Percentiles rank a stretch among this genome's conserved stretches.
Evolutionary conservation across 495 filamentous ascomycete species (phyloP).

Genomic region (Gamarada debralockiae): DNA sequence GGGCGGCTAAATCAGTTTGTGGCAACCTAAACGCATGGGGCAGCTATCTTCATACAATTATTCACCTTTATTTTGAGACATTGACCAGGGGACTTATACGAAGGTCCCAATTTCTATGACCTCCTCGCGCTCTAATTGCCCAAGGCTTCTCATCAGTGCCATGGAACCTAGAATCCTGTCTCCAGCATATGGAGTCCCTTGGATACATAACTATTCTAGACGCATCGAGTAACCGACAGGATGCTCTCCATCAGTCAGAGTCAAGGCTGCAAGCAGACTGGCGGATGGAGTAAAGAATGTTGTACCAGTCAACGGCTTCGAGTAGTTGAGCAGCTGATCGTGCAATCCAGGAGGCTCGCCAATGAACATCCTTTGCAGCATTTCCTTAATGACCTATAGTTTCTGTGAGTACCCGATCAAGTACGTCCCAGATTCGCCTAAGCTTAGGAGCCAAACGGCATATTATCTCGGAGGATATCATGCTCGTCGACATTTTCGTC

Average conservation of each 20-base stretch:
- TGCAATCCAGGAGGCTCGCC: constrained; percentile 51
- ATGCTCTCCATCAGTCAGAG: constrained; percentile 11
- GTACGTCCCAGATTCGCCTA: constrained; percentile 53
- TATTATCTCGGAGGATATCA: constrained; percentile 54
- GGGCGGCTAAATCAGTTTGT: too few relatives aligned
- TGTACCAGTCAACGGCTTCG: constrained; percentile 45
- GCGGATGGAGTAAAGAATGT: constrained; percentile 53
- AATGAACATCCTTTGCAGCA: constrained; percentile 55
- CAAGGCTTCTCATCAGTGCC: too few relatives aligned
- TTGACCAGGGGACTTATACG: too few relatives aligned
- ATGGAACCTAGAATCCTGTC: too few relatives aligned
- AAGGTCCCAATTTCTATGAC: too few relatives aligned
- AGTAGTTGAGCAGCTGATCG: constrained; percentile 53
- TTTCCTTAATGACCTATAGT: constrained; percentile 55
- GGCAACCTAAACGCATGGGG: too few relatives aligned
- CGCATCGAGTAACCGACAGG: too few relatives aligned
- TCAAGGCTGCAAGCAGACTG: constrained; percentile 36
- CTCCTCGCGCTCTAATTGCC: too few relatives aligned
- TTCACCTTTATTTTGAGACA: too few relatives aligned
- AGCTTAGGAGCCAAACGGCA: constrained; percentile 54
- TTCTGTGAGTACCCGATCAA: constrained; percentile 54
- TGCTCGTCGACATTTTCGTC: constrained; percentile 48
- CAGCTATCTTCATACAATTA: too few relatives aligned
- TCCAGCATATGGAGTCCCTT: too few relatives aligned
- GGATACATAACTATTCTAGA: too few relatives aligned